phyloP scores from a whole-genome alignment of 495 filamentous ascomycete genomes.

The Aspergillus heteromorphus region DNA sequence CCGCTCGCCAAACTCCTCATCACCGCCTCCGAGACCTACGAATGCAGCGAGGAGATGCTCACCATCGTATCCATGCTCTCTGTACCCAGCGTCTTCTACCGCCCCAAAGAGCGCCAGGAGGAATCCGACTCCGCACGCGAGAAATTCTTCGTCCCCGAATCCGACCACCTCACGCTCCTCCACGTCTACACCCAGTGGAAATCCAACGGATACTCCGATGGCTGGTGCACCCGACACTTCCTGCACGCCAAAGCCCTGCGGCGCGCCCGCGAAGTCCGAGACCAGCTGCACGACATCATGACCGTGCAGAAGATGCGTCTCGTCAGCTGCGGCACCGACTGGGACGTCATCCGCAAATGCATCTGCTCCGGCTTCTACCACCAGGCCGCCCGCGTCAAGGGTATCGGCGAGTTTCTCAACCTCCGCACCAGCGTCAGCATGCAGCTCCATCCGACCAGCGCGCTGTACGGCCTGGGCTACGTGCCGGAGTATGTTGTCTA shows the following conservation, averaged over 20 bases:
- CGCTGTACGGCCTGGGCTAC: slow-evolving; percentile 87
- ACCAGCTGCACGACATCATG: slow-evolving; percentile 94
- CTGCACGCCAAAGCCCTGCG: slow-evolving; percentile 87
- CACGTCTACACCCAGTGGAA: slow-evolving; percentile 97
- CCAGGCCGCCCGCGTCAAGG: slow-evolving; percentile 95
- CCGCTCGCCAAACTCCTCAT: slow-evolving; percentile 92
- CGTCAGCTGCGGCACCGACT: slow-evolving; percentile 88
- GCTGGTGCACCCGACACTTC: slow-evolving; percentile 91
- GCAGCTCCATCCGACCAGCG: slow-evolving; percentile 88
- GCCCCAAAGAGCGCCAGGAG: slow-evolving; percentile 93
- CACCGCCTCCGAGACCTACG: slow-evolving; percentile 74
- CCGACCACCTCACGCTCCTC: slow-evolving; percentile 91
- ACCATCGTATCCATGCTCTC: slow-evolving; percentile 98
- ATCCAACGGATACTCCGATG: slow-evolving; percentile 80
- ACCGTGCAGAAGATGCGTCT: slow-evolving; percentile 85
- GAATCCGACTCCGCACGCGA: slow-evolving; percentile 96
- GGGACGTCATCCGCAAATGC: slow-evolving; percentile 92
- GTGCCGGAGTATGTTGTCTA: slow-evolving; percentile 97
- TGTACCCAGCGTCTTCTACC: slow-evolving; percentile 94
- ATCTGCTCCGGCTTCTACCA: slow-evolving; percentile 98
- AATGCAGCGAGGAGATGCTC: slow-evolving; percentile 94
- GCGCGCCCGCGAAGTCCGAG: slow-evolving; percentile 85
- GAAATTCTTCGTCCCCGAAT: slow-evolving; percentile 97
- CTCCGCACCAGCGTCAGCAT: slow-evolving; percentile 90
- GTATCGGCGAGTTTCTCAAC: slow-evolving; percentile 96